Percentiles rank a stretch among this genome's conserved stretches.
Evolutionary conservation across 306 rosid genomes (phyloP).

Genomic region (Pyrus communis): DNA sequence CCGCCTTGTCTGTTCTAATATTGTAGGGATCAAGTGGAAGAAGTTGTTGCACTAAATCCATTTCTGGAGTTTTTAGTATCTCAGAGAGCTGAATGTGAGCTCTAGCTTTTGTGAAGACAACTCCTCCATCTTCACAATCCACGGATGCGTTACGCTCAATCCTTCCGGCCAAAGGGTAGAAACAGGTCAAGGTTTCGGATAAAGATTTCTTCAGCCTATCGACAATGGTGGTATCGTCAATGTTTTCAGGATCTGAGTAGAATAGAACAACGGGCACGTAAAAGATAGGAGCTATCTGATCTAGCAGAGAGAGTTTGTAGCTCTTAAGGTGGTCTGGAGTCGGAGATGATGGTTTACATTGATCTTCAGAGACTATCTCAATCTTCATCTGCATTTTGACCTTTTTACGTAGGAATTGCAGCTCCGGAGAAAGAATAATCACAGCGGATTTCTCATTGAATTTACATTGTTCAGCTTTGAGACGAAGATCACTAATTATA

Average conservation of each 20-base stretch:
- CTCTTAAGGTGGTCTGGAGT: neutral
- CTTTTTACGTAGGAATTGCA: neutral
- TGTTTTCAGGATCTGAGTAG: neutral
- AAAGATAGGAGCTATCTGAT: slow-evolving; percentile 6
- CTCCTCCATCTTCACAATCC: neutral
- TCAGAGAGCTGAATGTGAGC: neutral
- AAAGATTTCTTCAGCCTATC: slow-evolving; percentile 4
- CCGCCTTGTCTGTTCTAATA: neutral
- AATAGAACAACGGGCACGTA: slow-evolving; percentile 13
- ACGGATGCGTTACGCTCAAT: neutral
- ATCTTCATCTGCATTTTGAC: neutral
- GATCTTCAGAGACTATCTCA: neutral
- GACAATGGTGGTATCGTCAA: neutral
- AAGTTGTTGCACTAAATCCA: neutral
- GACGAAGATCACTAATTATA: neutral
- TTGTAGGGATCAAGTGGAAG: slow-evolving; percentile 14
- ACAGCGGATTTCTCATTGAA: neutral
- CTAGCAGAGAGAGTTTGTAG: slow-evolving; percentile 3
- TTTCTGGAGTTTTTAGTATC: neutral
- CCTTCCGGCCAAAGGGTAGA: slow-evolving; percentile 18
- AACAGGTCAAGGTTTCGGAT: neutral
- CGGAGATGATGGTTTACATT: slow-evolving; percentile 1
- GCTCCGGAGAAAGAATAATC: neutral
- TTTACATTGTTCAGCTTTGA: neutral
- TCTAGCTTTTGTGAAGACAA: neutral